Evolutionary conservation across 2,329 filamentous ascomycete species (phyloP), one percentile per base, ranked within the genome.

Genomic region (Aphanocladium album): DNA sequence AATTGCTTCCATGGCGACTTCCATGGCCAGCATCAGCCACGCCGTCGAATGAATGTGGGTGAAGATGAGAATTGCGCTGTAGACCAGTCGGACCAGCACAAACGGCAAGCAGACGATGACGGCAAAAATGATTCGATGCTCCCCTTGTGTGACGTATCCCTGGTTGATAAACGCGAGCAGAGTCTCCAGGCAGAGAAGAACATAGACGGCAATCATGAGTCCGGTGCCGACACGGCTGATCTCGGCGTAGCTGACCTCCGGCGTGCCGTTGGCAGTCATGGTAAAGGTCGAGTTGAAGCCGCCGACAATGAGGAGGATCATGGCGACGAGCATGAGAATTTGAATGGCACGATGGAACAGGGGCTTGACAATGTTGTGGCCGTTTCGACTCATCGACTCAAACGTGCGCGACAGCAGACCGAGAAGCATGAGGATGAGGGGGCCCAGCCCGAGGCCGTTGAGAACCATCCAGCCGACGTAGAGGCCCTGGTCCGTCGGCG

Each of bases 81-180:
- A 75, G 12, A 62, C 61, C 19, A 74, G 65, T 33, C 72, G 70
- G 19, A 73, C 71, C 8, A 71, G 50, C 46, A 73, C 68, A 57
- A 74, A 73, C 3, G 73, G 73, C 9, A 74, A 55, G 47, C 71
- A 73, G 27, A 66, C 60, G n/a, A 66, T 54, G 46, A 78, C 71
- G 14, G 71, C 72, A 30, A 82, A 74, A 11, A 86, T 72, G 45
- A 86, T 78, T 17, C 80, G 78, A 63, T 80, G 79, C 68, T 86
- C 83, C n/a, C 83, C 75, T 62, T 83, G 68, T 41, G 75, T 76
- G 21, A 77, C 65, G 45, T 67, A 69, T 59, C 72, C 69, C 41
- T 74, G 74, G 65, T 76, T 76, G 39, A 75, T 69, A 19, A 77
- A 60, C 23, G 71, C 70, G n/a, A 81, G 58, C 27, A 78, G 47